These are phyloP conservation scores for Verticillium longisporum DNA, from an alignment of 2,329 filamentous ascomycete species.

Conservation along the genomic window DNA sequence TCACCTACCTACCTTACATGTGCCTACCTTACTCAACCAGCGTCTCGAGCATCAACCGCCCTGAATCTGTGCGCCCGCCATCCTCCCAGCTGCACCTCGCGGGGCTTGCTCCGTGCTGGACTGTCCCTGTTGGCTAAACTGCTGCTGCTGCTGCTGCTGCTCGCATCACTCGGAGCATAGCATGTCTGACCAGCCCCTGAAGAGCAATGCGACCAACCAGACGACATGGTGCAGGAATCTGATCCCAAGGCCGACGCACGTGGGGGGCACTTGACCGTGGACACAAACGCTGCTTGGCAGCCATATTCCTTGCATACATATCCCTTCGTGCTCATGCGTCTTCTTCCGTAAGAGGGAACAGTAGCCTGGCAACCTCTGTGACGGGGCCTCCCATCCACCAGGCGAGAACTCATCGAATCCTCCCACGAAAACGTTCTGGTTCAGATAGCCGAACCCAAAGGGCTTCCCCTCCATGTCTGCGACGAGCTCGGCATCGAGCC, in stretches of 20 bases:
- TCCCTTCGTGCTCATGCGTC: neutral
- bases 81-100: neutral
- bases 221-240: too few species aligned
- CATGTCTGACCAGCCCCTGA: neutral
- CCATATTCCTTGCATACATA: neutral
- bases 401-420: neutral
- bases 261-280: too few species aligned
- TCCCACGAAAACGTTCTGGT: neutral
- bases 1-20: neutral
- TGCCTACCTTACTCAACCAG: neutral
- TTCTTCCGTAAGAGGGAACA: neutral
- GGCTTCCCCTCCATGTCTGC: neutral
- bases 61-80: neutral
- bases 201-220: too few species aligned
- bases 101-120: neutral
- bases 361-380: neutral
- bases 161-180: neutral
- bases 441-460: neutral
- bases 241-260: too few species aligned
- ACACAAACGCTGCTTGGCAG: too few species aligned
- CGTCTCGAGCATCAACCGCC: neutral
- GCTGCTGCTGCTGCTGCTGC: neutral
- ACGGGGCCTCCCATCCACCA: neutral
- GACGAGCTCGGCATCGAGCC: neutral
- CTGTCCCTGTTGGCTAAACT: neutral